A percentile compares a stretch with the other conserved stretches of the same genome.
Evolutionary conservation across 495 filamentous ascomycete genomes (phyloP).

Genomic region (Oidiodendron maius): DNA sequence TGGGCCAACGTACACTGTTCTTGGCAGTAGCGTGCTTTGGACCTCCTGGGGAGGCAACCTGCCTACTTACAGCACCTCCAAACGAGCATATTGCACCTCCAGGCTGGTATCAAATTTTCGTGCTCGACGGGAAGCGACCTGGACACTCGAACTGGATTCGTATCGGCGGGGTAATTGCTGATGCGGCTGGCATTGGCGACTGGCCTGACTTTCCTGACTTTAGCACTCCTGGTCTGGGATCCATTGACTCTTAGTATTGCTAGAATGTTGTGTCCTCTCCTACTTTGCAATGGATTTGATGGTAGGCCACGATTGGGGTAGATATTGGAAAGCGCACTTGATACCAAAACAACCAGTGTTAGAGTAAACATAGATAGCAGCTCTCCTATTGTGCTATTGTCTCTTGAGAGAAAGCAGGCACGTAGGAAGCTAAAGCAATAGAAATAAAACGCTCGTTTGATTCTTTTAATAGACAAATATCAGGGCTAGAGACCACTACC

Average conservation of each 20-base stretch:
- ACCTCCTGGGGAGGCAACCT: conserved; percentile 24
- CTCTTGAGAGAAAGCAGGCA: too few species aligned
- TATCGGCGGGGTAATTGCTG: conserved; percentile 46
- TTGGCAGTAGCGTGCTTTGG: conserved; percentile 43
- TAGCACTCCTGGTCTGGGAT: conserved; percentile 30
- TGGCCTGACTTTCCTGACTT: conserved; percentile 48
- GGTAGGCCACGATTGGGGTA: too few species aligned
- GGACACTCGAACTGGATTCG: conserved; percentile 50
- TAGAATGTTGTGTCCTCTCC: too few species aligned
- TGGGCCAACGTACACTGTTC: conserved; percentile 58
- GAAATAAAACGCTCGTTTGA: too few species aligned
- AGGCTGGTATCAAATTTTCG: conserved; percentile 58
- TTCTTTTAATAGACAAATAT: too few species aligned
- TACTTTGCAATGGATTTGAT: too few species aligned
- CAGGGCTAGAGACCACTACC: too few species aligned
- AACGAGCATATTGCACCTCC: conserved; percentile 46
- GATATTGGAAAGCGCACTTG: too few species aligned
- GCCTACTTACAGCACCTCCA: conserved; percentile 51
- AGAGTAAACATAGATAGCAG: too few species aligned
- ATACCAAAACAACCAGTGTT: too few species aligned
- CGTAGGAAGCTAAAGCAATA: too few species aligned
- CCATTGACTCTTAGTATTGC: conserved; percentile 4
- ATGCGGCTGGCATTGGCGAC: conserved; percentile 51
- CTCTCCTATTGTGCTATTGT: too few species aligned
- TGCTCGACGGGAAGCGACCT: conserved; percentile 53